These are phyloP conservation scores for Melampsora medusae DNA, from an alignment of 1,284 basidiomycete genomes.

Conservation along the genomic window DNA sequence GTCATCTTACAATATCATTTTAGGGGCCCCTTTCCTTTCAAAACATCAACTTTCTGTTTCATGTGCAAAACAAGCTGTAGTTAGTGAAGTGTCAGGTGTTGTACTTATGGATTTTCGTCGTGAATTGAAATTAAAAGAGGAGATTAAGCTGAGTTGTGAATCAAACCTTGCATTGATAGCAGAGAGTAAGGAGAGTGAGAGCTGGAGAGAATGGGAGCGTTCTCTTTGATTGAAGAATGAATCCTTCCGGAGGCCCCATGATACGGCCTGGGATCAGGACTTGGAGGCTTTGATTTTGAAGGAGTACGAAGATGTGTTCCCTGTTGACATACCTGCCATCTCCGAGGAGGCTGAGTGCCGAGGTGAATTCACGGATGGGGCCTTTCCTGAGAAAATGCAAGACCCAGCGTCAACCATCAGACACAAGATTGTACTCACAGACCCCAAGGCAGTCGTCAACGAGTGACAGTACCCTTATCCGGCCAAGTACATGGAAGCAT, in stretches of 20 bases:
- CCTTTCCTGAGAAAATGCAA: slow-evolving; percentile 1
- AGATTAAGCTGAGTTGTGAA: too few relatives aligned
- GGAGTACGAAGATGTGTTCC: neutral
- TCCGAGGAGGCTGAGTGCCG: slow-evolving; percentile 1
- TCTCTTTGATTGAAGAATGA: too few relatives aligned
- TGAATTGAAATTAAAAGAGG: too few relatives aligned
- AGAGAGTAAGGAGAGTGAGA: neutral
- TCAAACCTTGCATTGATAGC: too few relatives aligned
- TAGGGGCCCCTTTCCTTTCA: neutral
- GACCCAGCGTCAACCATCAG: neutral
- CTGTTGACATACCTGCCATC: slow-evolving; percentile 12
- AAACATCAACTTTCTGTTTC: neutral
- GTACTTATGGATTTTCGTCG: too few relatives aligned
- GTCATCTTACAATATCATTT: neutral
- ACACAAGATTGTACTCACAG: slow-evolving; percentile 11
- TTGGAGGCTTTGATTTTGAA: neutral
- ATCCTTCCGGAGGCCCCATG: neutral
- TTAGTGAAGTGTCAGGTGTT: too few relatives aligned
- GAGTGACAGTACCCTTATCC: slow-evolving; percentile 35
- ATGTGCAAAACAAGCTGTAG: too few relatives aligned
- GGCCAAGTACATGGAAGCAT: slow-evolving; percentile 22
- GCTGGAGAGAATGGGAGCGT: too few relatives aligned
- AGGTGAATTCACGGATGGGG: neutral
- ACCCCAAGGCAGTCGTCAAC: slow-evolving; percentile 34
- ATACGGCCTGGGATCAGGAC: too few relatives aligned